A percentile compares a stretch with the other conserved stretches of the same genome.
phyloP scores from a whole-genome alignment of 2,329 filamentous ascomycete genomes.

The Stagonosporopsis chrysanthemi region DNA sequence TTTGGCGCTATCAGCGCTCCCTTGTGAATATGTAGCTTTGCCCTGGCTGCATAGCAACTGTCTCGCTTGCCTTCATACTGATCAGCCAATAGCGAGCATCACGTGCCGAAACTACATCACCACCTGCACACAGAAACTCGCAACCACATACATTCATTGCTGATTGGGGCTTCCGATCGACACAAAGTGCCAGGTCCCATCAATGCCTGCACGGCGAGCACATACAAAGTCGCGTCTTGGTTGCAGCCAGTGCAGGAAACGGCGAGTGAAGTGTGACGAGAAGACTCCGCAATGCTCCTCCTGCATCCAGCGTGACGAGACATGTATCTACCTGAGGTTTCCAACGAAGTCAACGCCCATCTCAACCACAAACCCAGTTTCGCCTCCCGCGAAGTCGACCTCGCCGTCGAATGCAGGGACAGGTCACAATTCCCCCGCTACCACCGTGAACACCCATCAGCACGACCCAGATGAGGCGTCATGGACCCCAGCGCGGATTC shows the following conservation, averaged over 20 bases:
- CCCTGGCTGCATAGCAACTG: too few species aligned
- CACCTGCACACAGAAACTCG: not conserved
- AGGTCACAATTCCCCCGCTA: not conserved
- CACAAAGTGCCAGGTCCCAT: not conserved
- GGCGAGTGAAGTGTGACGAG: conserved; percentile 27
- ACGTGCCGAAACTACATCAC: not conserved
- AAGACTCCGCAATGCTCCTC: conserved; percentile 14
- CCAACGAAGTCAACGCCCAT: conserved; percentile 6
- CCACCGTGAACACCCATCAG: not conserved
- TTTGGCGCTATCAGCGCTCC: not conserved
- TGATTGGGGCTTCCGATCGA: too few species aligned
- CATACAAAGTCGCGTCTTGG: conserved; percentile 25
- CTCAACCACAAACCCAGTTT: not conserved
- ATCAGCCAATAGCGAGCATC: not conserved
- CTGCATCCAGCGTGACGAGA: conserved; percentile 16
- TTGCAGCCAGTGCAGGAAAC: conserved; percentile 23
- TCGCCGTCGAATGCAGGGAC: conserved; percentile 5
- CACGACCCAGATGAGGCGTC: not conserved
- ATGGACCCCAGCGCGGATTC: conserved; percentile 5
- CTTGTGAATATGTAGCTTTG: not conserved
- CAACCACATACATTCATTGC: not conserved
- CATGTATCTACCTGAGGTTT: conserved; percentile 16
- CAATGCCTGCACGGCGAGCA: conserved; percentile 20
- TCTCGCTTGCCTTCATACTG: not conserved
- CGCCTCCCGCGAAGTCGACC: not conserved